Base-by-base conservation (phyloP, 257 asterid species). In the Leonotis leonurus region DNA sequence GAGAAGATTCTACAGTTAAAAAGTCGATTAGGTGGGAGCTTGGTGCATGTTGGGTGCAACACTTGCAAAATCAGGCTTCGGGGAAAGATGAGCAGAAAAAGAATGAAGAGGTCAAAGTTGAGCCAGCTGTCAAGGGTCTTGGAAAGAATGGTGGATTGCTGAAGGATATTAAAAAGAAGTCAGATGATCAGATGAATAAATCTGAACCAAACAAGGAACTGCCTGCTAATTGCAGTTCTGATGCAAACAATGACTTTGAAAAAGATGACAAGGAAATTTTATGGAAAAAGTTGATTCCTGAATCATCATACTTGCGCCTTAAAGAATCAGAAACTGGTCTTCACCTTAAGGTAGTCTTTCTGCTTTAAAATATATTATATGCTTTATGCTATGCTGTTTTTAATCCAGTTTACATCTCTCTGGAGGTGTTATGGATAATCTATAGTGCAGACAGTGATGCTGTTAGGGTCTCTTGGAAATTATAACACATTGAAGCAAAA, bases 11-110 rank as follows among this genome's bases (percentile, higher is more conserved):
- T 43, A 72, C 74, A 52, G 78, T 71, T 20, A 70, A 56, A 69
- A 84, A 80, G 62, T 74, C 83, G 0, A 70, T 86, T 29, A 78
- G 95, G 71, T 86, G 95, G 95, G 95, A 86, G 78, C 87, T 86
- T 56, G 92, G 95, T 25, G 91, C 92, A 21, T 86, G 89, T 64
- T 86, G 95, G 95, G 87, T 86, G 69, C 95, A 86, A 70, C 89
- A 86, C 69, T 80, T 86, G 59, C 95, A 86, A 78, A 84, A 75
- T 65, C 81, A 69, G 68, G 83, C 79, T 56, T 76, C 88, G 26
- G 83, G 73, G 56, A 80, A 84, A 75, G 71, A 67, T 32, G 91
- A 81, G 39, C 14, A 81, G 2, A 70, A 73, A 60, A 77, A 79
- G 73, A 77, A 63, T 24, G 91, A 83, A 73, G 87, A 80, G 64